A percentile compares a stretch with the other conserved stretches of the same genome.
Conservation (phyloP, 768 basidiomycete genomes). For the Suillus hirtellus region DNA sequence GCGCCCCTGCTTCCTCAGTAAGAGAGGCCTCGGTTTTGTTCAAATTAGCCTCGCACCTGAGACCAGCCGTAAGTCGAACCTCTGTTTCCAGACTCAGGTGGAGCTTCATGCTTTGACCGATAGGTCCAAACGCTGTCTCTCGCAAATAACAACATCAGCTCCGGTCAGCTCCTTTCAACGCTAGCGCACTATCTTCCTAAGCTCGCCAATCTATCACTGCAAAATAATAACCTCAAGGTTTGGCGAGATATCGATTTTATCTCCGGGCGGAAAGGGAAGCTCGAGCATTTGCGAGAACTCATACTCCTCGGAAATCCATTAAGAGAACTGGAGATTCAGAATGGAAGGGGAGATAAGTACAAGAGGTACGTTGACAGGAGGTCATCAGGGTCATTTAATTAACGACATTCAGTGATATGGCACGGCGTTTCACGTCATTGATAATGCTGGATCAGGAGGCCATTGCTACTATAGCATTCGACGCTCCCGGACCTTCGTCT, state of each 20-base stretch:
- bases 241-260: constrained; percentile 73
- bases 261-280: constrained; percentile 55
- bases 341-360: constrained; percentile 62
- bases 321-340: constrained; percentile 56
- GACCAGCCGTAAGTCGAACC: constrained; percentile 58
- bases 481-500: constrained; percentile 59
- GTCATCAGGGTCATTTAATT: constrained; percentile 3
- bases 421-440: constrained; percentile 77
- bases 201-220: constrained; percentile 76
- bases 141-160: constrained; percentile 71
- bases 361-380: constrained; percentile 51
- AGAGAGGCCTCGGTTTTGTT: constrained; percentile 83
- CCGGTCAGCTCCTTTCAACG: constrained; percentile 57
- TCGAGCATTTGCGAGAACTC: constrained; percentile 68
- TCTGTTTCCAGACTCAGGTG: neutral
- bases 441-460: constrained; percentile 84
- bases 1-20: constrained; percentile 57
- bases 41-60: constrained; percentile 79
- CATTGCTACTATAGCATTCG: constrained; percentile 76
- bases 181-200: constrained; percentile 77
- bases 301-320: constrained; percentile 78
- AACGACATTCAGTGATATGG: constrained; percentile 61
- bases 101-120: constrained; percentile 1
- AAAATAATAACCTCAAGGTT: constrained; percentile 69
- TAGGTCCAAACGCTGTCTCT: constrained; percentile 83